phyloP scores from a whole-genome alignment of 768 basidiomycete genomes.

The Grammothele lineata region DNA sequence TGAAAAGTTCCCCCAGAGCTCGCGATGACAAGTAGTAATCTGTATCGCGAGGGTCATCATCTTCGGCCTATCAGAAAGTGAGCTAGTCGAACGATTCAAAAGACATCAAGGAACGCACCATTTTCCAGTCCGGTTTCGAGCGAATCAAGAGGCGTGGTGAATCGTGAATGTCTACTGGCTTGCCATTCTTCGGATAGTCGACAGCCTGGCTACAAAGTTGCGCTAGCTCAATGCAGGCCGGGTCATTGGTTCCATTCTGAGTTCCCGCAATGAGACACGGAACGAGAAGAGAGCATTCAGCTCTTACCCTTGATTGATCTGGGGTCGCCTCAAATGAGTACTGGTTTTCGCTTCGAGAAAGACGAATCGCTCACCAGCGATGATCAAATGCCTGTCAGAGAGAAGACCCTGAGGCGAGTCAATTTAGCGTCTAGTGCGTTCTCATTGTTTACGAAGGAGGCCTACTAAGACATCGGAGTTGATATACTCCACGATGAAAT shows the following conservation, averaged over 20 bases:
- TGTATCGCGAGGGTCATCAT: slow-evolving; percentile 40
- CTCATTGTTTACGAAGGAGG: background rate
- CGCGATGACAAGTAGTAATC: slow-evolving; percentile 71
- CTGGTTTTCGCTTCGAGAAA: no score
- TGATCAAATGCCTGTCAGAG: slow-evolving; percentile 61
- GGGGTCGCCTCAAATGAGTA: background rate
- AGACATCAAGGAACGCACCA: slow-evolving; percentile 13
- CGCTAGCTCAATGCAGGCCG: slow-evolving; percentile 53
- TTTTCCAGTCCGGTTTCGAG: slow-evolving; percentile 79
- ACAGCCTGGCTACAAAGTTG: slow-evolving; percentile 64
- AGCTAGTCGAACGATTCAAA: background rate
- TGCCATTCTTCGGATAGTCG: slow-evolving; percentile 78
- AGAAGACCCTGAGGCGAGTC: slow-evolving; percentile 12
- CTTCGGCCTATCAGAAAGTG: slow-evolving; percentile 19
- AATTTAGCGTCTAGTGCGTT: background rate
- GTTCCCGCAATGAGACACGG: background rate
- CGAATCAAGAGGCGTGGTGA: slow-evolving; percentile 56
- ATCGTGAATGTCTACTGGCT: slow-evolving; percentile 47
- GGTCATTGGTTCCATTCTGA: slow-evolving; percentile 60
- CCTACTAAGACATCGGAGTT: slow-evolving; percentile 75
- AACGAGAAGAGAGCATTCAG: no score
- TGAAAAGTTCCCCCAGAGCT: slow-evolving; percentile 70
- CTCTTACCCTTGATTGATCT: slow-evolving; percentile 70
- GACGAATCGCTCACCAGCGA: slow-evolving; percentile 49
- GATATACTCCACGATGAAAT: slow-evolving; percentile 83